These are phyloP conservation scores for Fusarium sororula DNA, from an alignment of 2,329 filamentous ascomycete species.

Conservation along the genomic window DNA sequence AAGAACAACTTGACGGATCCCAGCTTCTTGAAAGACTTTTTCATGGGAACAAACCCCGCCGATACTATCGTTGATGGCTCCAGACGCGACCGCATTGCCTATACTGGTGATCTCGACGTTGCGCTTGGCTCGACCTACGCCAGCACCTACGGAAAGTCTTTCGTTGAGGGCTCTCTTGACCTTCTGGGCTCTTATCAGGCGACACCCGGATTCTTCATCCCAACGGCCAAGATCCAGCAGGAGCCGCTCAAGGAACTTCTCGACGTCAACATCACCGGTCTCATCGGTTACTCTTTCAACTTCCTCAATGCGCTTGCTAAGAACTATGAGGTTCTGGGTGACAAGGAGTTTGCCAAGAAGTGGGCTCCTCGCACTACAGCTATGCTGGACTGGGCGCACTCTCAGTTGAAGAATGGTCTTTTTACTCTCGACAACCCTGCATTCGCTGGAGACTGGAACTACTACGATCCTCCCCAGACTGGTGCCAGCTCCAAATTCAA, in stretches of 20 bases:
- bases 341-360: accelerated
- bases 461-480: background rate
- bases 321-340: background rate
- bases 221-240: background rate
- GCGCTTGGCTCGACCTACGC: background rate
- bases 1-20: background rate
- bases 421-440: background rate
- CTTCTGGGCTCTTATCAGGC: background rate
- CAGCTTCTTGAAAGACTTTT: background rate
- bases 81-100: background rate
- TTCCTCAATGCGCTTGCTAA: background rate
- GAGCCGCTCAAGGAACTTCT: accelerated
- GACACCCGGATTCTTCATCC: background rate
- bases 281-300: background rate
- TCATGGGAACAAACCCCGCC: background rate
- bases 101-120: background rate
- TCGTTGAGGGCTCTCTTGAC: background rate
- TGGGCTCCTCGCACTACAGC: background rate
- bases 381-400: background rate
- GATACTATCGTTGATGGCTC: background rate
- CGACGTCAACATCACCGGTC: background rate
- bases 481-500: conserved; percentile 1
- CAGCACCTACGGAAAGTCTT: background rate
- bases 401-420: accelerated
- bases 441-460: background rate